Evolutionary conservation across 129 eudicot genomes (phyloP).

Genomic region (Flaveria bidentis): DNA sequence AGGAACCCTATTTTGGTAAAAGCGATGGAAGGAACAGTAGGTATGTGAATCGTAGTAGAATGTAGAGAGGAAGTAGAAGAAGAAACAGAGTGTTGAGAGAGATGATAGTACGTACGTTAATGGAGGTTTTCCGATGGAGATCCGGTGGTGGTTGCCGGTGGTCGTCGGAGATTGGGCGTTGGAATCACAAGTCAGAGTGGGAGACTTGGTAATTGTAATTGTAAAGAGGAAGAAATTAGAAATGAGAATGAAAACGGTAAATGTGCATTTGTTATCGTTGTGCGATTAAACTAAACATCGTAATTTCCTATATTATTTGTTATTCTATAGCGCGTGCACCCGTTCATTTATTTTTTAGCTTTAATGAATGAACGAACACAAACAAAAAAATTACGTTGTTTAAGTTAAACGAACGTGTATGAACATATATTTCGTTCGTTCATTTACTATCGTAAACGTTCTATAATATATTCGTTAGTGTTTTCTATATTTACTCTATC

Average conservation of each 20-base stretch:
- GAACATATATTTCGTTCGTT: too few species aligned
- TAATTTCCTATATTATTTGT: too few species aligned
- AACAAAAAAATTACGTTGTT: too few species aligned
- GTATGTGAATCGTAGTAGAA: constrained; percentile 11
- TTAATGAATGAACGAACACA: too few species aligned
- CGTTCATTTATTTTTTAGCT: too few species aligned
- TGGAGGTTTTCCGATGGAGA: constrained; percentile 34
- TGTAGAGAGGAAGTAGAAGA: constrained; percentile 2
- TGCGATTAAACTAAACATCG: too few species aligned
- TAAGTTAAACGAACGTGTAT: too few species aligned
- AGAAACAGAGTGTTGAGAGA: constrained; percentile 1
- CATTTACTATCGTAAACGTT: too few species aligned
- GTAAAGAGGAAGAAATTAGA: constrained; percentile 7
- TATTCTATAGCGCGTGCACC: too few species aligned
- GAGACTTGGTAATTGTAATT: constrained; percentile 25
- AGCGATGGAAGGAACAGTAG: constrained; percentile 14
- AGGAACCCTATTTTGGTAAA: constrained; percentile 28
- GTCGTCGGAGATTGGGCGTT: constrained; percentile 29
- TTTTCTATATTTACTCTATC: too few species aligned
- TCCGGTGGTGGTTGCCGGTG: constrained; percentile 37
- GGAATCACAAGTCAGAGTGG: constrained; percentile 33
- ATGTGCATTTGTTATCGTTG: neutral
- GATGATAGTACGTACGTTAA: constrained; percentile 13
- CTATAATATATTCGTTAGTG: too few species aligned
- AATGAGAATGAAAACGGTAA: constrained; percentile 19